These are phyloP conservation scores for Penicillium taxi DNA, from an alignment of 495 filamentous ascomycete genomes.

Conservation along the genomic window DNA sequence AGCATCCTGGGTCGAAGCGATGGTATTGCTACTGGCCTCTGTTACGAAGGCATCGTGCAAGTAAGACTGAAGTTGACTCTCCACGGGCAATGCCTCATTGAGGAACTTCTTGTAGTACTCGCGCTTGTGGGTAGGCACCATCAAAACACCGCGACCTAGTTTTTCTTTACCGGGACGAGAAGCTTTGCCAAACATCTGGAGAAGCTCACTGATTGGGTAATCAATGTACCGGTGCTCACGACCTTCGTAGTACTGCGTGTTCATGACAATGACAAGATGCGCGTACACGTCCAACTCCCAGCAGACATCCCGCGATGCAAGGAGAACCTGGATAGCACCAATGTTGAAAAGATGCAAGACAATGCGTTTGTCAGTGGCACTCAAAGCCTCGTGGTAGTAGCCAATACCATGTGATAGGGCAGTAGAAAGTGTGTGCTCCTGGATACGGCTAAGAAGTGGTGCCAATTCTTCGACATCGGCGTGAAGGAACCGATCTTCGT, in stretches of 20 bases:
- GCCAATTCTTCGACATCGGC: slow-evolving; percentile 69
- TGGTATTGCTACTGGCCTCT: slow-evolving; percentile 88
- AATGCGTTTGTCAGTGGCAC: slow-evolving; percentile 80
- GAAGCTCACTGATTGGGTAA: slow-evolving; percentile 88
- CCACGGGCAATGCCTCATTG: slow-evolving; percentile 90
- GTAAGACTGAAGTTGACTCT: slow-evolving; percentile 85
- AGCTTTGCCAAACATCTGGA: slow-evolving; percentile 99
- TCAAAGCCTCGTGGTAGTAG: slow-evolving; percentile 93
- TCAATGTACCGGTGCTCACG: slow-evolving; percentile 96
- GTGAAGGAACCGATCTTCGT: slow-evolving; percentile 90
- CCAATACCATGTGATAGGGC: slow-evolving; percentile 93
- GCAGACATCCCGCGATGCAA: slow-evolving; percentile 90
- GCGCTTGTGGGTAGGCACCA: slow-evolving; percentile 88
- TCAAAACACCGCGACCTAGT: slow-evolving; percentile 77
- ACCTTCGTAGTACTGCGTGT: slow-evolving; percentile 97
- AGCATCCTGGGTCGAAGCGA: slow-evolving; percentile 91
- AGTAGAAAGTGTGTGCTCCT: slow-evolving; percentile 80
- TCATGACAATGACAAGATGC: slow-evolving; percentile 92
- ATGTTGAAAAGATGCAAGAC: slow-evolving; percentile 84
- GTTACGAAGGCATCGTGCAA: slow-evolving; percentile 95
- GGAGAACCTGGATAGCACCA: slow-evolving; percentile 85
- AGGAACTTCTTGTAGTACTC: slow-evolving; percentile 99
- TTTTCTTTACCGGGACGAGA: slow-evolving; percentile 72
- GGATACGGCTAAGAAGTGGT: slow-evolving; percentile 71
- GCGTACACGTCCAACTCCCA: slow-evolving; percentile 90